Percentiles rank a stretch among this genome's conserved stretches.
These are phyloP conservation scores for Larix kaempferi DNA, from an alignment of 75 land plant genomes.

Conservation along the genomic window DNA sequence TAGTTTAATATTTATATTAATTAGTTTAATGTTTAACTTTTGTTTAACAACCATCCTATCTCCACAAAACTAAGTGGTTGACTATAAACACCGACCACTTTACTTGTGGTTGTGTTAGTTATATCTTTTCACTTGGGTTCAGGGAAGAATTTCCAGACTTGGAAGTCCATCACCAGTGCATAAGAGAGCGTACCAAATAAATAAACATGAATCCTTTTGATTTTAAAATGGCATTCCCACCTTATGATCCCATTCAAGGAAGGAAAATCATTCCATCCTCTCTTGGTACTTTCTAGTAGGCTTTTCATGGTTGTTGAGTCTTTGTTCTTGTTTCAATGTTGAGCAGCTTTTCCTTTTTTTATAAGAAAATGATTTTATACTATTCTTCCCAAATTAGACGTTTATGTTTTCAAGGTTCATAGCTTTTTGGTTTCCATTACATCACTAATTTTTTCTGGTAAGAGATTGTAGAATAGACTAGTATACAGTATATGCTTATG, in stretches of 20 bases:
- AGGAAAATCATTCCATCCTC: neutral
- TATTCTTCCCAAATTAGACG: too few relatives aligned
- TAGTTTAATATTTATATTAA: too few relatives aligned
- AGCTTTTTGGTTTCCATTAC: too few relatives aligned
- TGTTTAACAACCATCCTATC: too few relatives aligned
- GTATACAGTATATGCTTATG: too few relatives aligned
- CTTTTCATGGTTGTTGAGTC: neutral
- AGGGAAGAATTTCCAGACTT: slow-evolving; percentile 40
- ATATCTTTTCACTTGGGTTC: neutral
- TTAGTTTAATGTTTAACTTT: too few relatives aligned
- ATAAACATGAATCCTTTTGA: slow-evolving; percentile 61
- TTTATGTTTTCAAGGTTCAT: too few relatives aligned
- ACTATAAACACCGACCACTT: too few relatives aligned
- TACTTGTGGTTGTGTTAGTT: too few relatives aligned
- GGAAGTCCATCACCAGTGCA: slow-evolving; percentile 59
- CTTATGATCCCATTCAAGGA: slow-evolving; percentile 35
- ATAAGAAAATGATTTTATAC: neutral
- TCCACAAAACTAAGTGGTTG: too few relatives aligned
- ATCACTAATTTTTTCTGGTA: too few relatives aligned
- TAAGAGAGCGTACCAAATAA: slow-evolving; percentile 37
- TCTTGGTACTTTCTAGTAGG: neutral
- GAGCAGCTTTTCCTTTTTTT: neutral
- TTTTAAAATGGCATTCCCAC: slow-evolving; percentile 54
- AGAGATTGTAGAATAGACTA: too few relatives aligned
- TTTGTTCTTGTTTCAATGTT: neutral